Conservation (phyloP, 306 rosid species). For the Quercus gilva region DNA sequence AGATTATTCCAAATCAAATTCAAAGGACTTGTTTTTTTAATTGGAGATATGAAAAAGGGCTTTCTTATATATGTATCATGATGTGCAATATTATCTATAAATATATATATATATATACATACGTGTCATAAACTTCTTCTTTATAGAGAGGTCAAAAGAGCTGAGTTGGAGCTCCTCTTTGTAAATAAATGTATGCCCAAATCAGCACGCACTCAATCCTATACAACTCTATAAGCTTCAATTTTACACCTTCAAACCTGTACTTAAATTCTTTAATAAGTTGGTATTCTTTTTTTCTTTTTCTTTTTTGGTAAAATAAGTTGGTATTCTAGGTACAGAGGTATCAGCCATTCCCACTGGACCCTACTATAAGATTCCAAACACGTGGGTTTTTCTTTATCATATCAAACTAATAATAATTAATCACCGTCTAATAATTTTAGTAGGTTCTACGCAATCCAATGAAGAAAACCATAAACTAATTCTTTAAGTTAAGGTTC, state of each 20-base stretch:
- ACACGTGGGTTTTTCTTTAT: slow-evolving; percentile 6
- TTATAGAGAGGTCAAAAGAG: neutral
- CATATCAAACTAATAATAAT: neutral
- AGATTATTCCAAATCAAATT: too few species aligned
- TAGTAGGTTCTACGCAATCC: slow-evolving; percentile 32
- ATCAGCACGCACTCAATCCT: slow-evolving; percentile 12
- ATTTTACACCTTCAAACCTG: neutral
- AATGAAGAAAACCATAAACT: neutral
- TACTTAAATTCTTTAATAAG: neutral
- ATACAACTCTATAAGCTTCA: neutral
- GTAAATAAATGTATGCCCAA: neutral
- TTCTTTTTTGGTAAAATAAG: neutral
- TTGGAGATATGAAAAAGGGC: too few species aligned
- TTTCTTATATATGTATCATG: too few species aligned
- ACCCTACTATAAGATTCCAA: slow-evolving; percentile 10
- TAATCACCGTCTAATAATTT: neutral
- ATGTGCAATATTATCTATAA: too few species aligned
- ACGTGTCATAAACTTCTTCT: neutral
- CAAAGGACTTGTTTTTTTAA: too few species aligned
- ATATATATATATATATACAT: neutral
- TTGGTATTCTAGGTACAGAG: slow-evolving; percentile 13
- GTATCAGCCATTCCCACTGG: slow-evolving; percentile 29
- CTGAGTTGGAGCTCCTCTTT: slow-evolving; percentile 4
- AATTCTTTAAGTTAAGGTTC: slow-evolving; percentile 1
- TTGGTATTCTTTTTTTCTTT: neutral